phyloP scores from a whole-genome alignment of 2,329 filamentous ascomycete genomes.

The Penicillium sclerotigenum region DNA sequence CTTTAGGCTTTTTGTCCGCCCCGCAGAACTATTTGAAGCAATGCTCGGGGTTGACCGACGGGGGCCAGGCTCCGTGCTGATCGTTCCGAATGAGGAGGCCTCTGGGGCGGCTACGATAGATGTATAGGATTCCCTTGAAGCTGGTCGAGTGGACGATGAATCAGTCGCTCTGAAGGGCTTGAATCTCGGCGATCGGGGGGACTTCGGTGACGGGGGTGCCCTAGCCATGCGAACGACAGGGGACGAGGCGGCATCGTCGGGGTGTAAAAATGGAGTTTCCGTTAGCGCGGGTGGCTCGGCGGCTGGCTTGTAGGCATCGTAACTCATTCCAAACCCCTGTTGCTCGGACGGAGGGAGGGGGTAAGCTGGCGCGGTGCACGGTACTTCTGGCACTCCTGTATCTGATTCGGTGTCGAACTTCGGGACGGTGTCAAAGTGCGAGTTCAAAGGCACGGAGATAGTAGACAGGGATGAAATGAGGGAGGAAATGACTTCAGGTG shows the following conservation, averaged over 20 bases:
- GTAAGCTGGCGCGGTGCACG: slow-evolving; percentile 26
- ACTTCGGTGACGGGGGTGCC: slow-evolving; percentile 73
- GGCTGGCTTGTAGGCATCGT: slow-evolving; percentile 59
- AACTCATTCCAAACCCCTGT: slow-evolving; percentile 66
- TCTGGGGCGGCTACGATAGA: slow-evolving; percentile 35
- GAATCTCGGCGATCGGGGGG: slow-evolving; percentile 33
- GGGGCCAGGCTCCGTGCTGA: slow-evolving; percentile 41
- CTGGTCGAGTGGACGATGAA: slow-evolving; percentile 31
- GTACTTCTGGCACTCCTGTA: slow-evolving; percentile 23
- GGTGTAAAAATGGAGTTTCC: slow-evolving; percentile 49
- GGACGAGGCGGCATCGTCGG: slow-evolving; percentile 58
- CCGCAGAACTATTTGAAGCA: slow-evolving; percentile 39
- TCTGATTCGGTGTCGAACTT: slow-evolving; percentile 40
- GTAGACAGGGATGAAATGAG: slow-evolving; percentile 61
- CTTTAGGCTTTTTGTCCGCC: slow-evolving; percentile 39
- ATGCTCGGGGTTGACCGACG: slow-evolving; percentile 40
- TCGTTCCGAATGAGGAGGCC: slow-evolving; percentile 38
- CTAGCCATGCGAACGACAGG: slow-evolving; percentile 80
- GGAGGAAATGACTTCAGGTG: slow-evolving; percentile 54
- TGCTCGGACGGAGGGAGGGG: slow-evolving; percentile 30
- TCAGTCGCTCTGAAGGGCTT: slow-evolving; percentile 52
- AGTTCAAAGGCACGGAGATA: slow-evolving; percentile 61
- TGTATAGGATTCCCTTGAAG: slow-evolving; percentile 38
- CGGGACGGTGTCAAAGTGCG: slow-evolving; percentile 64
- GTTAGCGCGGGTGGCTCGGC: slow-evolving; percentile 46